Evolutionary conservation across 345 rosid species (phyloP).

Genomic region (Cardiospermum halicacabum): DNA sequence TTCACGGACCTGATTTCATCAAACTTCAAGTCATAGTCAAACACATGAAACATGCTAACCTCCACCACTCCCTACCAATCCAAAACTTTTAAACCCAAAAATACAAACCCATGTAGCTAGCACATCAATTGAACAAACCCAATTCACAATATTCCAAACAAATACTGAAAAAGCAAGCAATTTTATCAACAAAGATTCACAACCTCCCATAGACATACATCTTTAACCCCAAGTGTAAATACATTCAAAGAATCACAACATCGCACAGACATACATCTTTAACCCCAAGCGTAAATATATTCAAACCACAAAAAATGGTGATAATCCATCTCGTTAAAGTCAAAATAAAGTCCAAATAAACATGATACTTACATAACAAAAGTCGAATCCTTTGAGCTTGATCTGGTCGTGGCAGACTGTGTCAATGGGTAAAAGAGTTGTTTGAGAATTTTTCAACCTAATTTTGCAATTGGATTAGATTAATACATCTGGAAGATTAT

Average conservation of each 20-base stretch:
- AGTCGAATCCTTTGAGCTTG: too few relatives aligned
- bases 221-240: not conserved
- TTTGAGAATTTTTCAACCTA: too few relatives aligned
- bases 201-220: not conserved
- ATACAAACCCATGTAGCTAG: not conserved
- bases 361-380: too few relatives aligned
- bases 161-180: not conserved
- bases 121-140: constrained; percentile 3
- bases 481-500: too few relatives aligned
- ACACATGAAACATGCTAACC: not conserved
- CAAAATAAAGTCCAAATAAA: not conserved
- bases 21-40: not conserved
- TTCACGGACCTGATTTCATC: not conserved
- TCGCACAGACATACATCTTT: too few relatives aligned
- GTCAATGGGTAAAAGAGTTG: too few relatives aligned
- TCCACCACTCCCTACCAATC: not conserved
- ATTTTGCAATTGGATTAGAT: too few relatives aligned
- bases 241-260: too few relatives aligned
- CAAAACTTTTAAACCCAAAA: not conserved
- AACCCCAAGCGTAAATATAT: too few relatives aligned
- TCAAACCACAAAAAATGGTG: not conserved
- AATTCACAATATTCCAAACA: constrained; percentile 12
- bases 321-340: constrained; percentile 22
- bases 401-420: too few relatives aligned
- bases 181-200: not conserved